Evolutionary conservation across 306 rosid genomes (phyloP), one percentile per base, ranked within the genome.

Genomic region (Bauhinia variegata): DNA sequence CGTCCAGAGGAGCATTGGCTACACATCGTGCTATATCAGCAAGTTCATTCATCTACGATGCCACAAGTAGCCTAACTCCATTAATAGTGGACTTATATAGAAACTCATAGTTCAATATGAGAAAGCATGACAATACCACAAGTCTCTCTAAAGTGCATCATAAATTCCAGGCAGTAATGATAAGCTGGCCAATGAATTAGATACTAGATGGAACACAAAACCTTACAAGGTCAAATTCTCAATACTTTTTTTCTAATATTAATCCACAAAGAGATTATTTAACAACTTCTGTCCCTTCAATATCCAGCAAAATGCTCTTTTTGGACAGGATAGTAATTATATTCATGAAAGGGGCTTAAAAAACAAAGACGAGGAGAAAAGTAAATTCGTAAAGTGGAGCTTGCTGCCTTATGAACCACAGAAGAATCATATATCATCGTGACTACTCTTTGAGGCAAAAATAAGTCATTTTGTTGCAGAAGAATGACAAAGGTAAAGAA

Each of bases 1-100:
- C 99, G 58, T 85, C 95, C 91, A 88, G 81, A 70, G 85, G 83
- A 14, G 86, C 78, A 87, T 82, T 90, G 65, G 99, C 92, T 34
- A 86, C 88, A 71, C 89, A 93, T 55, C 97, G 84, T 30, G 97
- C 97, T 72, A 93, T 90, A 79, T 93, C 96, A 30, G 96, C 88
- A 79, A 93, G 97, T 73, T 90, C 99, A 75, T 68, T 90, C 85
- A 93, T 93, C 99, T 93, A 80, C 87, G 79, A 68, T 48, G 41
- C 12, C 68, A 71, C 12, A 67, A 68, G 60, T 51, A 51, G 57
- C 65, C 13, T 49, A 60, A 72, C 41, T 18, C 30, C 63, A 71
- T 61, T 15, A 68, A 60, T 15, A 49, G 7, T 48, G 28, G 55
- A 65, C 44, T 61, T 23, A 13, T 11, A 41, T 28, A 74, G 13